Conservation (phyloP, 148 eudicot genomes). For the Chenopodium suecicum region DNA sequence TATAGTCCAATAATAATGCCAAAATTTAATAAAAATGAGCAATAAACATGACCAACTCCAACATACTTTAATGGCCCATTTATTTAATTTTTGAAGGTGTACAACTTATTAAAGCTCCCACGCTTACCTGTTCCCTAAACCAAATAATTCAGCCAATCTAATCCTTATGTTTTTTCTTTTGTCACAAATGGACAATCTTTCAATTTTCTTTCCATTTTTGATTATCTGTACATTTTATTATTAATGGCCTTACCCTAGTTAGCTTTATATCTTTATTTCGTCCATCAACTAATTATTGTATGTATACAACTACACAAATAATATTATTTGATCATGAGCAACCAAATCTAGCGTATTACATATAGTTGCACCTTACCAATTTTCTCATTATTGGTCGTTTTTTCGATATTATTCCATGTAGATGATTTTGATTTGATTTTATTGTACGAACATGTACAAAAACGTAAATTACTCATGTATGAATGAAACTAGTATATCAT, state of each 20-base stretch:
- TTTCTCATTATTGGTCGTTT: no score
- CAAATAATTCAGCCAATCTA: conserved; percentile 16
- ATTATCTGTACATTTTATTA: background rate
- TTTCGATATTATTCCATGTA: no score
- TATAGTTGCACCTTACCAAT: no score
- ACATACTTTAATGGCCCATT: conserved; percentile 17
- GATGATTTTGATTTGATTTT: no score
- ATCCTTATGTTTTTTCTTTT: background rate
- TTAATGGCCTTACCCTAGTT: background rate
- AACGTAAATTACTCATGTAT: no score
- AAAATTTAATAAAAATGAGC: background rate
- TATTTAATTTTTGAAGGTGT: background rate
- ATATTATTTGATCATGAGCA: no score
- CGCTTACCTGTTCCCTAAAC: conserved; percentile 17
- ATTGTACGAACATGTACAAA: no score
- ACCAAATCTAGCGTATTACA: no score
- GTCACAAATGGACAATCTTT: background rate
- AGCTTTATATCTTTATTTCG: background rate
- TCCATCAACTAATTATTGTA: background rate
- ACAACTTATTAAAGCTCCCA: conserved; percentile 17
- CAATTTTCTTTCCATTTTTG: background rate
- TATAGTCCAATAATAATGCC: background rate
- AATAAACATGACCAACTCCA: conserved; percentile 22
- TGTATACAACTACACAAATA: background rate
- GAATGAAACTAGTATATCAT: no score